These are phyloP conservation scores for Nelumbo lutea DNA, from an alignment of 164 flowering plant species.

Conservation along the genomic window DNA sequence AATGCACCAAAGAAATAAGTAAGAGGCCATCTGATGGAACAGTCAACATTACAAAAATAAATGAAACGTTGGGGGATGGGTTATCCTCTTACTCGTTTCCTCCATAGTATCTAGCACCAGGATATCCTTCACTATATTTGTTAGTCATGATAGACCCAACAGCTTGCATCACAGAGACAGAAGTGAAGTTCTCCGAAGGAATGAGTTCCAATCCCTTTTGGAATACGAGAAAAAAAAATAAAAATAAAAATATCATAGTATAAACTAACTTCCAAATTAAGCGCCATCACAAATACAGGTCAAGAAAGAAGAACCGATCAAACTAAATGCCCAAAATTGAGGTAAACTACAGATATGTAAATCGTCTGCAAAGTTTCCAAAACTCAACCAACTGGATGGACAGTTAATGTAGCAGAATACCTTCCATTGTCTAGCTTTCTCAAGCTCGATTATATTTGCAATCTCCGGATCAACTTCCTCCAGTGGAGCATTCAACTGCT, in stretches of 20 bases:
- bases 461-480: slow-evolving; percentile 90
- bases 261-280: background rate
- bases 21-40: background rate
- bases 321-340: background rate
- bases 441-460: slow-evolving; percentile 92
- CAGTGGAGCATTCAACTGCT: slow-evolving; percentile 86
- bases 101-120: slow-evolving; percentile 99
- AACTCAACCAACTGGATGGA: background rate
- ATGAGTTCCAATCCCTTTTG: slow-evolving; percentile 89
- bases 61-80: background rate
- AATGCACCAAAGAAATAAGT: background rate
- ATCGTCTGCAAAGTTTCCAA: too few relatives aligned
- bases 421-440: slow-evolving; percentile 99
- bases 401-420: slow-evolving; percentile 23
- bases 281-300: background rate
- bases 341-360: too few relatives aligned
- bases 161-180: slow-evolving; percentile 97
- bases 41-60: background rate
- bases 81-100: slow-evolving; percentile 82
- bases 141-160: slow-evolving; percentile 99
- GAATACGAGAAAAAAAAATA: slow-evolving; percentile 14
- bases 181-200: slow-evolving; percentile 97
- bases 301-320: background rate
- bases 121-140: slow-evolving; percentile 99
- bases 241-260: slow-evolving; percentile 1